phyloP scores from a whole-genome alignment of 139 green algal genomes.

The Picochlorum sp. region DNA sequence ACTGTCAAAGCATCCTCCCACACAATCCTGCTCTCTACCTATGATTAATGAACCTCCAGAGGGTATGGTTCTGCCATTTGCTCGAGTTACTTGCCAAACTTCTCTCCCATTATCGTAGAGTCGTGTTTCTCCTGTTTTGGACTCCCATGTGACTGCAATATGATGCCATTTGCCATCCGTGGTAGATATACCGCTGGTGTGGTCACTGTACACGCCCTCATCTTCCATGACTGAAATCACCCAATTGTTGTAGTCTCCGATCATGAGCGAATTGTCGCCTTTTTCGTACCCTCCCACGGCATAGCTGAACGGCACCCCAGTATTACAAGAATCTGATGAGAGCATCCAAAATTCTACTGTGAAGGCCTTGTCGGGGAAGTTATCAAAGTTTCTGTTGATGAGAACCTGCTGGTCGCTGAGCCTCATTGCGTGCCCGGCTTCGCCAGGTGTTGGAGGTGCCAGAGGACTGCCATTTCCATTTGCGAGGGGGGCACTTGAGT shows the following conservation, averaged over 20 bases:
- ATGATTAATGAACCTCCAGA: constrained; percentile 76
- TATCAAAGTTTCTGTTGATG: constrained; percentile 56
- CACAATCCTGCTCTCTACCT: constrained; percentile 79
- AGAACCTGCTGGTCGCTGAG: constrained; percentile 73
- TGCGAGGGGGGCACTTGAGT: constrained; percentile 58
- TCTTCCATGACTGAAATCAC: constrained; percentile 80
- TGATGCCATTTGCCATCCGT: constrained; percentile 83
- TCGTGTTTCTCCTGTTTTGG: constrained; percentile 34
- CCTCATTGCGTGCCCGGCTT: constrained; percentile 55
- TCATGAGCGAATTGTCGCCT: constrained; percentile 73
- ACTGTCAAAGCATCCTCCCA: constrained; percentile 80
- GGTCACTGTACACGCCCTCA: constrained; percentile 62
- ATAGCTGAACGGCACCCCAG: constrained; percentile 61
- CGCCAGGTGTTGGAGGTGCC: constrained; percentile 35
- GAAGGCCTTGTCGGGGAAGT: constrained; percentile 60
- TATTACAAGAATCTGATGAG: constrained; percentile 21
- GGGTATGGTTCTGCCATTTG: constrained; percentile 56
- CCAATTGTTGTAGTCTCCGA: constrained; percentile 84
- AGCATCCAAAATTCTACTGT: constrained; percentile 90
- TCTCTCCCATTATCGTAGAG: constrained; percentile 75
- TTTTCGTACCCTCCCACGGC: constrained; percentile 51
- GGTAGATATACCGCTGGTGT: constrained; percentile 53
- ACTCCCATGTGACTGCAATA: constrained; percentile 73
- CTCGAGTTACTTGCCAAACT: constrained; percentile 57
- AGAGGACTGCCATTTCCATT: constrained; percentile 39